phyloP scores from a whole-genome alignment of 2,329 filamentous ascomycete genomes.

The Xylariales sp. region DNA sequence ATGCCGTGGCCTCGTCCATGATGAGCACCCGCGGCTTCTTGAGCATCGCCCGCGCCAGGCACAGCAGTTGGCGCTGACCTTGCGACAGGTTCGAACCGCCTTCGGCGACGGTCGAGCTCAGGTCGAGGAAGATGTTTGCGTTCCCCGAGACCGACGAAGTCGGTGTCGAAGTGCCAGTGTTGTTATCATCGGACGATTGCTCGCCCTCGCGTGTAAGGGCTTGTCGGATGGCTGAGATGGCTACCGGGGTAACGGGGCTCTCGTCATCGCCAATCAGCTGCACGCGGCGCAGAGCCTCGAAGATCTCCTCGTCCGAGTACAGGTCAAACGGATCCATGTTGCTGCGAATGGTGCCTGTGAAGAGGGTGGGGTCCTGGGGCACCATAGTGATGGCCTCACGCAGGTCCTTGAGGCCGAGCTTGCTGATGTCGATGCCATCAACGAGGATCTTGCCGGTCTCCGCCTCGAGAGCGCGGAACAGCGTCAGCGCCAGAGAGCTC shows the following conservation, averaged over 20 bases:
- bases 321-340: conserved; percentile 93
- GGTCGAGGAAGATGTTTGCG: conserved; percentile 90
- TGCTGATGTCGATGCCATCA: conserved; percentile 81
- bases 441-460: conserved; percentile 86
- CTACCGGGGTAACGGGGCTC: conserved; percentile 11
- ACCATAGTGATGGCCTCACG: conserved; percentile 95
- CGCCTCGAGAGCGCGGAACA: conserved; percentile 91
- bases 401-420: conserved; percentile 88
- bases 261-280: conserved; percentile 72
- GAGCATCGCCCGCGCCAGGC: conserved; percentile 86
- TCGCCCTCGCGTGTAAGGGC: conserved; percentile 6
- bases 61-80: conserved; percentile 91
- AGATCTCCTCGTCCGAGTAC: conserved; percentile 89
- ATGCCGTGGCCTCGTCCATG: conserved; percentile 98
- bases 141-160: conserved; percentile 72
- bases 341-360: conserved; percentile 84
- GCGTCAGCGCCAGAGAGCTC: conserved; percentile 85
- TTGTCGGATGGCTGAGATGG: conserved; percentile 14
- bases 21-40: conserved; percentile 88
- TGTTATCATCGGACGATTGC: conserved; percentile 10
- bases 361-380: conserved; percentile 92
- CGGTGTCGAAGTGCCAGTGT: conserved; percentile 18
- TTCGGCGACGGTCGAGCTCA: conserved; percentile 78
- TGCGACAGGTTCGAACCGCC: conserved; percentile 94
- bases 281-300: conserved; percentile 78